Base-by-base conservation (phyloP, 768 basidiomycete species). In the Tricholoma matsutake region DNA sequence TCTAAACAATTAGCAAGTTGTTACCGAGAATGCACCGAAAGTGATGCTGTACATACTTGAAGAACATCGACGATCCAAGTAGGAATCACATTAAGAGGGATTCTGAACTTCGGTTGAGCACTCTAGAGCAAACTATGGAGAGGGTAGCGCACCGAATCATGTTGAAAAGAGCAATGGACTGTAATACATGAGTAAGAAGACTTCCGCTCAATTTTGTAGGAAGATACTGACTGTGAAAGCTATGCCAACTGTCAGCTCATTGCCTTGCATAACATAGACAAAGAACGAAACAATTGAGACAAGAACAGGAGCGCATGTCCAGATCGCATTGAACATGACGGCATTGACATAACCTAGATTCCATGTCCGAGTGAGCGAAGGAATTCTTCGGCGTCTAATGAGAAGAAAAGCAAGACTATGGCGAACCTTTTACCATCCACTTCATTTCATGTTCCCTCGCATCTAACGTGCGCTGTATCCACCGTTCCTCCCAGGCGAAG, bases 271-370 rank as follows among this genome's bases (percentile, higher is more conserved):
- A 20, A 94, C 84, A 63, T 84, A 94, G 16, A 79, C 80, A 67
- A 85, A 79, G 81, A 96, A 96, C 2, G 90, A 86, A 13, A 90
- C 80, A 58, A 94, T 80, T 1, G 91, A 92, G 13, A 96, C 85
- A 9, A 91, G 70, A 53, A 94, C 86, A 0, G 94, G 94, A 0
- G 90, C 89, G 6, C 80, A 77, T 1, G 78, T 81, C 91, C 91
- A 96, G 6, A 94, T 75, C 3, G 85, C 65, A 11, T 81, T 81
- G 70, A 95, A 92, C 72, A 88, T 69, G 47, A 94, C 74, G 1
- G 81, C 81, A 70, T 95, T 95, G 64, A 89, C 73, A 13, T 89
- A 37, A 37, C 37, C 10, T 11, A 2, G 13, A 37, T 2, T 37
- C 16, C 3, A 8, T 35, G 34, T n/a, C n/a, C n/a, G n/a, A n/a